Base-by-base conservation (phyloP, 202 grass and related monocot species). In the Eragrostis tef region DNA sequence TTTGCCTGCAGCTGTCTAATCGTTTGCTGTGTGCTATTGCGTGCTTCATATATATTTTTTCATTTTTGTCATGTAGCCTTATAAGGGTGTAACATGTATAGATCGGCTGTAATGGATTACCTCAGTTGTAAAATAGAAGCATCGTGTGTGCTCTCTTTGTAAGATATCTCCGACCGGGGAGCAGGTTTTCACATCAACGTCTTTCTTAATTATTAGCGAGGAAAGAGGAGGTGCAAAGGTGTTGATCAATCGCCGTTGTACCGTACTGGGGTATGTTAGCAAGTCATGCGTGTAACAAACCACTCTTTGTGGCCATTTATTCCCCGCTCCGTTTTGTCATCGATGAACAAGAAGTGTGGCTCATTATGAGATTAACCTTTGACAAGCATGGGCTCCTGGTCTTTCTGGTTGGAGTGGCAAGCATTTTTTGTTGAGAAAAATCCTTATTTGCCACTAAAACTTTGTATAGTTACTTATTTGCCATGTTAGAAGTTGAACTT, bases 71-170 rank as follows among this genome's bases (percentile, higher is more conserved):
- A 16, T 79, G 54, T 6, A 2, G 41, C 51, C 45, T 3, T 76
- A 39, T 15, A 25, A 70, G 21, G 17, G 27, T 43, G 44, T 11
- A 42, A 46, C 4, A 4, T 49, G 11, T 62, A 51, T 67, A 68
- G 71, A 39, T 39, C 39, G 39, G 17, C 14, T 74, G 60, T 74
- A 36, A 62, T 67, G 26, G 68, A 22, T 78, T 6, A 0, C 26
- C 15, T 6, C 20, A 74, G 42, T 26, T 82, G 85, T 87, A 77
- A 68, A 81, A 77, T 52, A 79, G 68, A 59, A 27, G 31, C 6
- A 34, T 67, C 49, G 1, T 65, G 48, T 78, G 67, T 77, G 12
- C 26, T 80, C 39, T 2, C 11, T 8, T 73, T 73, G 70, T 87
- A 47, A 78, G 82, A 75, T 4, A 48, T 62, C 5, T 17, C 45